These are phyloP conservation scores for Malassezia brasiliensis DNA, from an alignment of 1,284 basidiomycete species.

Conservation along the genomic window DNA sequence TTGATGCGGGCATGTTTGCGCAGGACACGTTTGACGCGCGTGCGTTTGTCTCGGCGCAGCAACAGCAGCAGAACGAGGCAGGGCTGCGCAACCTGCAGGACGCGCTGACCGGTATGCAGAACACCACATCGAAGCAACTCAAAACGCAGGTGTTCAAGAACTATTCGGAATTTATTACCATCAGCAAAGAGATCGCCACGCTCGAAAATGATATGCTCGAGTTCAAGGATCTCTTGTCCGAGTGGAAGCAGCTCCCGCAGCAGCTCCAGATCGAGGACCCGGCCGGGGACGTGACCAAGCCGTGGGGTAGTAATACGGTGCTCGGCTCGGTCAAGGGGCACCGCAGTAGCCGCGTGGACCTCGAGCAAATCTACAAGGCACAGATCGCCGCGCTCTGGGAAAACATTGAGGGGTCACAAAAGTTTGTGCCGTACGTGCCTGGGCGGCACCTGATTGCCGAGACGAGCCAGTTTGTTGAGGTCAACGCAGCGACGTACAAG, in stretches of 20 bases:
- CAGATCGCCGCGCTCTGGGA: conserved; percentile 86
- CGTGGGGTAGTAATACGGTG: not conserved
- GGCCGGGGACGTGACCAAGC: not conserved
- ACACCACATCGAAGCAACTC: conserved; percentile 34
- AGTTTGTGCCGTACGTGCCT: conserved; percentile 78
- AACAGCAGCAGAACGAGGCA: conserved; percentile 33
- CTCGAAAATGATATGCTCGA: conserved; percentile 97
- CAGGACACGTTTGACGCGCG: conserved; percentile 38
- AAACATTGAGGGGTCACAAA: conserved; percentile 88
- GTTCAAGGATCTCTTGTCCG: conserved; percentile 80
- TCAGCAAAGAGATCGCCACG: conserved; percentile 91
- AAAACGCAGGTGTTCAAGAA: conserved; percentile 46
- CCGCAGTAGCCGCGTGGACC: conserved; percentile 53
- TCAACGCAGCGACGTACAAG: conserved; percentile 93
- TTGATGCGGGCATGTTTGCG: conserved; percentile 20
- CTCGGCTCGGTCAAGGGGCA: conserved; percentile 16
- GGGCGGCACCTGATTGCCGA: conserved; percentile 85
- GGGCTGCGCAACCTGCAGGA: conserved; percentile 26
- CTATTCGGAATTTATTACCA: conserved; percentile 89
- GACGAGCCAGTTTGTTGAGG: conserved; percentile 68
- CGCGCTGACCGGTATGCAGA: conserved; percentile 23
- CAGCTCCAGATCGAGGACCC: conserved; percentile 37
- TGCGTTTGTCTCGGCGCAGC: conserved; percentile 25
- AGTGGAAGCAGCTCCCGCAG: conserved; percentile 59
- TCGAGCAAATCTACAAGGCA: conserved; percentile 82